Percentiles rank a stretch among this genome's conserved stretches.
Evolutionary conservation across 169 alveolate species (phyloP).

Genomic region (Ichthyophthirius multifiliis): DNA sequence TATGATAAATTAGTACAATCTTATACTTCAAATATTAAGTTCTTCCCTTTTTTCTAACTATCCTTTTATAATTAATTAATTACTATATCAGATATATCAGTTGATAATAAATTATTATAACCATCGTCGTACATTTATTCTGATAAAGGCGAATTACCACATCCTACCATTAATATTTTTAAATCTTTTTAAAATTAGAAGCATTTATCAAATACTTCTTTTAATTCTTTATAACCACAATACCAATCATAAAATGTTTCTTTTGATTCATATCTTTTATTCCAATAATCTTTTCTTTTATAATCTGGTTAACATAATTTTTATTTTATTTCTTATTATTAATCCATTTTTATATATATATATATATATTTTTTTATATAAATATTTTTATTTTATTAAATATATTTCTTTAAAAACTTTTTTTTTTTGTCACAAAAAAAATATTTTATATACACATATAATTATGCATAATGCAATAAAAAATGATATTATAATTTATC

Average conservation of each 20-base stretch:
- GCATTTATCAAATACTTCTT: constrained; percentile 62
- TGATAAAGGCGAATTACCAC: constrained; percentile 89
- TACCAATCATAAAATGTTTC: constrained; percentile 80
- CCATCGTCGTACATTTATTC: constrained; percentile 92
- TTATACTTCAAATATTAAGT: constrained; percentile 4
- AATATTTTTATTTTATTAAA: too few relatives aligned
- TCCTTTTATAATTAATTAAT: constrained; percentile 13
- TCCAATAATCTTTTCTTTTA: constrained; percentile 1
- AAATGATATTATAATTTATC: too few relatives aligned
- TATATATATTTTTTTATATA: too few relatives aligned
- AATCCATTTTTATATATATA: too few relatives aligned
- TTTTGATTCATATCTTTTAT: background rate
- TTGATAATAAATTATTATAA: constrained; percentile 70
- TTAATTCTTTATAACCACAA: constrained; percentile 83
- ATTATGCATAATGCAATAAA: too few relatives aligned
- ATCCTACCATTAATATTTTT: constrained; percentile 84
- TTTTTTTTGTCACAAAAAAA: too few relatives aligned
- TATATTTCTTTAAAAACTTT: too few relatives aligned
- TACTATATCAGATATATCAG: constrained; percentile 72
- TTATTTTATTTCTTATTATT: too few relatives aligned
- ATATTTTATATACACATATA: too few relatives aligned
- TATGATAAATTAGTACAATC: constrained; percentile 22
- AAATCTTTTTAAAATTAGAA: constrained; percentile 65
- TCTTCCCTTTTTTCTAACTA: background rate
- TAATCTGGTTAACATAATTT: background rate